These are phyloP conservation scores for Podosphaera fusca DNA, from an alignment of 2,329 filamentous ascomycete genomes.

Conservation along the genomic window DNA sequence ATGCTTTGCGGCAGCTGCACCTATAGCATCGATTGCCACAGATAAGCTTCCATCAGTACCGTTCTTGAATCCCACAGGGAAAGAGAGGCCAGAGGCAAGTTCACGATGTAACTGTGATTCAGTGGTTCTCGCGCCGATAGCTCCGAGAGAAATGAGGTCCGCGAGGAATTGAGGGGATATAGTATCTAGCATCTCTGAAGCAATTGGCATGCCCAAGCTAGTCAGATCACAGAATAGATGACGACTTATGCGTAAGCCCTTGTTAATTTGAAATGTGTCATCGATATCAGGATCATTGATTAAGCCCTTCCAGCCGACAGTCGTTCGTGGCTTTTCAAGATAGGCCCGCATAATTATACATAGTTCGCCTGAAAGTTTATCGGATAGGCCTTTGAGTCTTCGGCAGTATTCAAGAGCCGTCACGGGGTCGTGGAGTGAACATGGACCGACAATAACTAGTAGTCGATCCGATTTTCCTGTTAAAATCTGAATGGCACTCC, in stretches of 20 bases:
- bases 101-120: slow-evolving; percentile 94
- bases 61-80: slow-evolving; percentile 99
- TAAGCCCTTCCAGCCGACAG: slow-evolving; percentile 94
- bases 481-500: background rate
- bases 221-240: slow-evolving; percentile 90
- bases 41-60: slow-evolving; percentile 81
- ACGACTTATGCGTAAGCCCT: slow-evolving; percentile 66
- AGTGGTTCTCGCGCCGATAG: slow-evolving; percentile 86
- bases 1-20: slow-evolving; percentile 58
- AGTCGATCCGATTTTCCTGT: slow-evolving; percentile 18
- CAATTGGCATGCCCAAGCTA: slow-evolving; percentile 79
- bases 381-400: slow-evolving; percentile 53
- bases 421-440: slow-evolving; percentile 86
- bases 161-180: slow-evolving; percentile 95
- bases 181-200: slow-evolving; percentile 93
- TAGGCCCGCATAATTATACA: slow-evolving; percentile 95
- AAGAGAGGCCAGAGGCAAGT: slow-evolving; percentile 79
- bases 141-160: slow-evolving; percentile 83
- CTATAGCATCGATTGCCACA: slow-evolving; percentile 90
- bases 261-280: slow-evolving; percentile 98
- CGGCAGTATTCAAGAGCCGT: slow-evolving; percentile 87
- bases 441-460: slow-evolving; percentile 74
- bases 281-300: slow-evolving; percentile 98
- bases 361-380: slow-evolving; percentile 74
- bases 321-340: slow-evolving; percentile 94